Evolutionary conservation across 179 eudicot genomes (phyloP).

Genomic region (Beta corolliflora): DNA sequence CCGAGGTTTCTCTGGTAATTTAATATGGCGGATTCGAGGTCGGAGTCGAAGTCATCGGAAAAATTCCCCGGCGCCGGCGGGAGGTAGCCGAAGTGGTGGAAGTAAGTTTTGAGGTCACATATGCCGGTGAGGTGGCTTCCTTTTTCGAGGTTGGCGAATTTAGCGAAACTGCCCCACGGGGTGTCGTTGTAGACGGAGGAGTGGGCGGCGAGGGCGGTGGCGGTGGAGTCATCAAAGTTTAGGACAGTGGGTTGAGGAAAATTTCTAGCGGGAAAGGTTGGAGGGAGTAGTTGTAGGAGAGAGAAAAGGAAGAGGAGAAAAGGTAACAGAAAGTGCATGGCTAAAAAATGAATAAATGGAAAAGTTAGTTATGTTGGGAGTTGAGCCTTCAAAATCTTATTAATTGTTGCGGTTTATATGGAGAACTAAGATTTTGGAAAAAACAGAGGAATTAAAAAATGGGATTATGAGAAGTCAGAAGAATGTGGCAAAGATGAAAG

Average conservation of each 20-base stretch:
- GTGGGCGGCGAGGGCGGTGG: background rate
- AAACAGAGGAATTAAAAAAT: background rate
- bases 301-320: conserved; percentile 2
- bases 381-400: conserved; percentile 23
- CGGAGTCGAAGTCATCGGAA: conserved; percentile 55
- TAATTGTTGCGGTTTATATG: background rate
- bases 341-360: background rate
- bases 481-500: conserved; percentile 28
- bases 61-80: conserved; percentile 26
- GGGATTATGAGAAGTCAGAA: conserved; percentile 6
- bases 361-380: conserved; percentile 41
- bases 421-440: background rate
- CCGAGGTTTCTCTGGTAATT: conserved; percentile 66
- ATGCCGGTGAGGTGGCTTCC: conserved; percentile 65
- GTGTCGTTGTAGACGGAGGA: conserved; percentile 6
- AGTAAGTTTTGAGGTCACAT: conserved; percentile 67
- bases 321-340: conserved; percentile 30
- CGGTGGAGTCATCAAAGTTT: conserved; percentile 14
- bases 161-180: conserved; percentile 56
- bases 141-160: conserved; percentile 50
- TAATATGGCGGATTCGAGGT: conserved; percentile 53
- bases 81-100: conserved; percentile 80
- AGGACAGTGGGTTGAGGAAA: conserved; percentile 23
- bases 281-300: conserved; percentile 3
- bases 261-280: conserved; percentile 51